Percentiles rank a stretch among this genome's conserved stretches.
Evolutionary conservation across 345 rosid genomes (phyloP).

Genomic region (Moricandia moricandioides): DNA sequence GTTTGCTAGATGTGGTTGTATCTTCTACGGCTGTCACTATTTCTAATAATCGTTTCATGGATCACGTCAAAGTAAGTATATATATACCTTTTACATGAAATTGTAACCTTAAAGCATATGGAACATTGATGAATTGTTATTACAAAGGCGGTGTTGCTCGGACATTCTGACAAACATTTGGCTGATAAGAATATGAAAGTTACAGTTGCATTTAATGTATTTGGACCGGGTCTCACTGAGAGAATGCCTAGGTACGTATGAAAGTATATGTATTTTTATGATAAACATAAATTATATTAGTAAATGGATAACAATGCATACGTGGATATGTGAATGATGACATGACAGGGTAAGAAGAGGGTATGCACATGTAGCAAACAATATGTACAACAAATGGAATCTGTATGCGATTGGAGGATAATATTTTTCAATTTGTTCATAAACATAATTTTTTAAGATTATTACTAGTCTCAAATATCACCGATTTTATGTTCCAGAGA

Average conservation of each 20-base stretch:
- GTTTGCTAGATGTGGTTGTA: constrained; percentile 65
- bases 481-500: neutral
- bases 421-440: no score
- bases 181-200: constrained; percentile 72
- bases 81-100: neutral
- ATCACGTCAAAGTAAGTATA: constrained; percentile 57
- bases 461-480: neutral
- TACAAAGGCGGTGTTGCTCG: constrained; percentile 60
- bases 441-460: no score
- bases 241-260: constrained; percentile 80
- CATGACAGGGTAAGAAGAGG: constrained; percentile 56
- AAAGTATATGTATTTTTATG: neutral
- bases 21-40: constrained; percentile 74
- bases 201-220: constrained; percentile 66
- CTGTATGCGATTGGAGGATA: constrained; percentile 92
- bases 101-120: neutral
- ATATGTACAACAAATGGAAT: constrained; percentile 71
- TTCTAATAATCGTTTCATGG: constrained; percentile 62
- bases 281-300: neutral
- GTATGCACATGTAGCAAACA: constrained; percentile 85
- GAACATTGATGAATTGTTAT: neutral
- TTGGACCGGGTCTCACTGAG: constrained; percentile 60
- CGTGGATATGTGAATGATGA: neutral
- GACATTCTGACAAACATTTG: constrained; percentile 48
- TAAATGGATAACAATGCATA: neutral